These are phyloP conservation scores for Talaromyces proteolyticus DNA, from an alignment of 495 filamentous ascomycete genomes.

Conservation along the genomic window DNA sequence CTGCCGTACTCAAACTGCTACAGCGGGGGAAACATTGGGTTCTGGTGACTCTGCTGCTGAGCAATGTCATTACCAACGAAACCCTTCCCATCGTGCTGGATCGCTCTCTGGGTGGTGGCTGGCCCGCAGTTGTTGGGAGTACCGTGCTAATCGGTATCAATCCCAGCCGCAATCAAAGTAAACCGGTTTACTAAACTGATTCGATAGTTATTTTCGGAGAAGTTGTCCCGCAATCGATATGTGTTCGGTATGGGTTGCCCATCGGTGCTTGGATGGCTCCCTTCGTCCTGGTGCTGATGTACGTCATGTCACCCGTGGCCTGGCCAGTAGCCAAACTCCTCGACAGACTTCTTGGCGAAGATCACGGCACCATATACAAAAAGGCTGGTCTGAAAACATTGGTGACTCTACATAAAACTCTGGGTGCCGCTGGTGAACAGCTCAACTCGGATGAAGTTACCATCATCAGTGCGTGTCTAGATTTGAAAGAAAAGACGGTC, in stretches of 20 bases:
- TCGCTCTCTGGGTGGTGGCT: slow-evolving; percentile 86
- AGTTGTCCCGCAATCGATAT: slow-evolving; percentile 90
- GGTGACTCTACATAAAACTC: slow-evolving; percentile 85
- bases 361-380: slow-evolving; percentile 93
- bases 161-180: neutral
- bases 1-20: slow-evolving; percentile 70
- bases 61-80: slow-evolving; percentile 98
- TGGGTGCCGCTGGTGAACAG: slow-evolving; percentile 81
- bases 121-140: slow-evolving; percentile 88
- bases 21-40: slow-evolving; percentile 97
- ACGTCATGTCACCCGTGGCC: slow-evolving; percentile 75
- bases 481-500: slow-evolving; percentile 93
- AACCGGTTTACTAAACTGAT: slow-evolving; percentile 14
- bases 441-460: slow-evolving; percentile 97
- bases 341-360: slow-evolving; percentile 80
- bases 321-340: slow-evolving; percentile 89
- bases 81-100: slow-evolving; percentile 93
- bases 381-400: slow-evolving; percentile 88
- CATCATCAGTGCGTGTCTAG: slow-evolving; percentile 93
- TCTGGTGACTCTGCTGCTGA: slow-evolving; percentile 87
- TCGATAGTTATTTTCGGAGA: slow-evolving; percentile 90
- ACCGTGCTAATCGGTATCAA: slow-evolving; percentile 84
- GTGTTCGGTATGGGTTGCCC: slow-evolving; percentile 92
- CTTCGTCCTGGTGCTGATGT: slow-evolving; percentile 86
- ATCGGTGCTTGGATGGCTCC: slow-evolving; percentile 95